Percentiles rank a stretch among this genome's conserved stretches.
Conservation (phyloP, 441 rosid species). For the Flueggea neowawraea region DNA sequence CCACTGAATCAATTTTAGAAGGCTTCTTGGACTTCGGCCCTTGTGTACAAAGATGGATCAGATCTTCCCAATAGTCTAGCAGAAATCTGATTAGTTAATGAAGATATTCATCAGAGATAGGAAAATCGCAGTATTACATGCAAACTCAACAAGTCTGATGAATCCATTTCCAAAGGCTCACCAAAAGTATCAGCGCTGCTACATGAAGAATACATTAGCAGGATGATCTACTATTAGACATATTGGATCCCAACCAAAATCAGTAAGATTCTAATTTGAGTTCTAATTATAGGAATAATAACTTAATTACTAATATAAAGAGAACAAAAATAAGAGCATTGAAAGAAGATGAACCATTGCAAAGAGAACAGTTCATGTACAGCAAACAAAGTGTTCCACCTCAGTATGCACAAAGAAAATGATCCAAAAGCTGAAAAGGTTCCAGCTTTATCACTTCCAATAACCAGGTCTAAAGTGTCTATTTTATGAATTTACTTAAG, state of each 20-base stretch:
- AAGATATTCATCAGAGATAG: slow-evolving; percentile 6
- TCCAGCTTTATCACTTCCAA: no score
- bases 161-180: slow-evolving; percentile 47
- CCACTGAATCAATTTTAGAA: slow-evolving; percentile 32
- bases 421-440: no score
- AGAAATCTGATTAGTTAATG: slow-evolving; percentile 8
- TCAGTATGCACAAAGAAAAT: no score
- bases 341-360: no score
- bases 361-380: no score
- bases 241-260: background rate
- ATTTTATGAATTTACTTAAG: no score
- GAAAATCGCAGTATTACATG: slow-evolving; percentile 42
- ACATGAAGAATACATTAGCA: slow-evolving; percentile 21
- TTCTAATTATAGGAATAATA: no score
- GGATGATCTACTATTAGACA: background rate
- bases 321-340: no score
- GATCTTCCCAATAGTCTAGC: slow-evolving; percentile 9
- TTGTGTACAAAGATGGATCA: slow-evolving; percentile 33
- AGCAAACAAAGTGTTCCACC: no score
- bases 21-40: slow-evolving; percentile 29
- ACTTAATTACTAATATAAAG: no score
- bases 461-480: no score
- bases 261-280: background rate
- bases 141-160: slow-evolving; percentile 26
- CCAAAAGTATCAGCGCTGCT: slow-evolving; percentile 49